Conservation (phyloP, 192 early-diverging fungal genomes). For the Physocladia obscura region DNA sequence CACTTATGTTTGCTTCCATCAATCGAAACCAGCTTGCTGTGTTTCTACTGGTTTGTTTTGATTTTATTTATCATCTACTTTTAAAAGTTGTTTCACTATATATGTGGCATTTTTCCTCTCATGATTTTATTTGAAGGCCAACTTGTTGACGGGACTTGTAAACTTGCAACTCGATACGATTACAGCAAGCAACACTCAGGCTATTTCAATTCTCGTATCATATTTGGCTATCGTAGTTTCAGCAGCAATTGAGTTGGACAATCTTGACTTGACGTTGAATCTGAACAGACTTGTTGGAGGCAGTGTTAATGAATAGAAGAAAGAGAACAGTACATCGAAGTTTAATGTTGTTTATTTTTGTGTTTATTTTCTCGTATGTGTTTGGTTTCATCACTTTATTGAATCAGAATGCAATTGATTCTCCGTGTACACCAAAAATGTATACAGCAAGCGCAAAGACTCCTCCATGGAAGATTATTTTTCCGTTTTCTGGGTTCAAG, state of each 20-base stretch:
- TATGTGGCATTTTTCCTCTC: neutral
- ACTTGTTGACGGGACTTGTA: conserved; percentile 80
- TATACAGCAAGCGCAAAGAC: conserved; percentile 29
- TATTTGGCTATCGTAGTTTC: conserved; percentile 7
- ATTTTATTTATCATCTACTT: too few species aligned
- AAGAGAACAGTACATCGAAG: too few species aligned
- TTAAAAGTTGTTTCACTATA: too few species aligned
- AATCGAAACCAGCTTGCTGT: conserved; percentile 80
- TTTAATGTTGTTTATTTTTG: neutral
- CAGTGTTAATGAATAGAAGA: too few species aligned
- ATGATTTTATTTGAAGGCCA: conserved; percentile 58
- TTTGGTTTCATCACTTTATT: neutral
- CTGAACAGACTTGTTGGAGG: neutral
- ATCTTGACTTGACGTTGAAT: conserved; percentile 15
- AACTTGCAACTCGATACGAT: conserved; percentile 83
- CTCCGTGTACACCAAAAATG: conserved; percentile 10
- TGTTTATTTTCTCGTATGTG: neutral
- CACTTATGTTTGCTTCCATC: conserved; percentile 64
- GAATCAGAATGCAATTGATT: conserved; percentile 14
- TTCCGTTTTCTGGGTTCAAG: conserved; percentile 29
- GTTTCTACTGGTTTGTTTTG: conserved; percentile 77
- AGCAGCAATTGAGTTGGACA: conserved; percentile 11
- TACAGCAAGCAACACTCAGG: neutral
- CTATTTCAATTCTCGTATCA: neutral
- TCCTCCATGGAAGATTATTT: conserved; percentile 32